Conservation (phyloP, 2,329 filamentous ascomycete species). For the Sclerotinia trifoliorum region DNA sequence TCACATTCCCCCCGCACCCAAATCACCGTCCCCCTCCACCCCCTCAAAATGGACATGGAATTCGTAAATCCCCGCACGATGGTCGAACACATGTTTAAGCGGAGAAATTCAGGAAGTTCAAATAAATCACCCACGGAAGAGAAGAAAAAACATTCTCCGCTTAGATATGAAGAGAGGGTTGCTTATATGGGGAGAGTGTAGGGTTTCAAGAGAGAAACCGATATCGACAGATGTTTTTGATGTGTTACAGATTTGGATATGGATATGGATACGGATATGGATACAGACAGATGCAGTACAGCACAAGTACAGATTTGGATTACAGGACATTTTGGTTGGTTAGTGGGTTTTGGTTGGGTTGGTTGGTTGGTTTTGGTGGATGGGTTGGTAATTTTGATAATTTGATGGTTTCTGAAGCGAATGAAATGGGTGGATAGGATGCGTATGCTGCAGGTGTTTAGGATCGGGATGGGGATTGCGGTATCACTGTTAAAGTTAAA, state of each 20-base stretch:
- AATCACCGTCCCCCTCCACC: slow-evolving; percentile 49
- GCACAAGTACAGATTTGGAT: slow-evolving; percentile 2
- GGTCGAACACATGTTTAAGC: slow-evolving; percentile 63
- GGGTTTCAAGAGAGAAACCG: too few species aligned
- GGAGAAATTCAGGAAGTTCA: slow-evolving; percentile 41
- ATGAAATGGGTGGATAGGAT: neutral
- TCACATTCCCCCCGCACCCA: slow-evolving; percentile 37
- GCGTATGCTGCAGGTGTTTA: neutral
- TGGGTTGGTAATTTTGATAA: neutral
- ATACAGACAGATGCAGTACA: too few species aligned
- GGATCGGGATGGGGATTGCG: neutral
- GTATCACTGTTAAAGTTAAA: too few species aligned
- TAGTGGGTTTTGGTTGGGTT: neutral
- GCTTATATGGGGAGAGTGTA: slow-evolving; percentile 12
- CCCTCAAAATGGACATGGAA: slow-evolving; percentile 53
- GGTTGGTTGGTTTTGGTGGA: neutral
- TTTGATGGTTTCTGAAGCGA: neutral
- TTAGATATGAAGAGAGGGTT: slow-evolving; percentile 25
- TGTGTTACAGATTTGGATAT: neutral
- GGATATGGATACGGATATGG: neutral
- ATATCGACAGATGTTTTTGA: neutral
- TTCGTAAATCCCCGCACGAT: slow-evolving; percentile 61
- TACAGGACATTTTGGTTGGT: neutral
- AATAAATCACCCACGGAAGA: slow-evolving; percentile 27
- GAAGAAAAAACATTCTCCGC: slow-evolving; percentile 25